These are phyloP conservation scores for Xylaria sp. DNA, from an alignment of 2,329 filamentous ascomycete species.

Conservation along the genomic window DNA sequence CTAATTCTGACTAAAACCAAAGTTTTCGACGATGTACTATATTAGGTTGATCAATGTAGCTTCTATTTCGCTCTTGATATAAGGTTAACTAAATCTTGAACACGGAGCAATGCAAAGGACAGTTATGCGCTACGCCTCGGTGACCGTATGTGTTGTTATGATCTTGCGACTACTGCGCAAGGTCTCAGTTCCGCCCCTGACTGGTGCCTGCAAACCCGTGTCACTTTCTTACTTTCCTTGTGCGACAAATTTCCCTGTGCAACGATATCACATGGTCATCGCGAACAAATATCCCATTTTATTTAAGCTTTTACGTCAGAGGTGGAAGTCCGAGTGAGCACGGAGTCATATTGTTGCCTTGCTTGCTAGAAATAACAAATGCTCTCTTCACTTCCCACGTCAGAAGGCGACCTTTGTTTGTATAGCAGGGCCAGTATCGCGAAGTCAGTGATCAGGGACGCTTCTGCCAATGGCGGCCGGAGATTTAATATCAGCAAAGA, in stretches of 20 bases:
- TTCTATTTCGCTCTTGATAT: too few species aligned
- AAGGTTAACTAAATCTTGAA: too few species aligned
- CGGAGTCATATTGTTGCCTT: not conserved
- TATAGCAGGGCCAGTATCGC: not conserved
- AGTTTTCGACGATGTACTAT: too few species aligned
- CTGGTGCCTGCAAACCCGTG: not conserved
- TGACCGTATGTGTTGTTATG: not conserved
- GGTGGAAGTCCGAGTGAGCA: not conserved
- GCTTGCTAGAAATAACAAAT: not conserved
- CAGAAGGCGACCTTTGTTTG: not conserved
- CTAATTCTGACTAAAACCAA: too few species aligned
- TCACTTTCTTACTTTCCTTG: not conserved
- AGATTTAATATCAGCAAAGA: not conserved
- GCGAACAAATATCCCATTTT: not conserved
- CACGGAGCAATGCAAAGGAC: too few species aligned
- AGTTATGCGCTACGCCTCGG: too few species aligned
- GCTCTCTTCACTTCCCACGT: not conserved
- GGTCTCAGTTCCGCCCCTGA: not conserved
- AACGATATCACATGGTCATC: not conserved
- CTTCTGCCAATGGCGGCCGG: not conserved
- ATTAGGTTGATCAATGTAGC: too few species aligned
- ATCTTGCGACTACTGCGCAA: not conserved
- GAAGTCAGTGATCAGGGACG: not conserved
- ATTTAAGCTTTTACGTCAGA: too few species aligned
- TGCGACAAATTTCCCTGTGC: not conserved